Conservation (phyloP, 345 rosid species). For the Dipteronia dyeriana region DNA sequence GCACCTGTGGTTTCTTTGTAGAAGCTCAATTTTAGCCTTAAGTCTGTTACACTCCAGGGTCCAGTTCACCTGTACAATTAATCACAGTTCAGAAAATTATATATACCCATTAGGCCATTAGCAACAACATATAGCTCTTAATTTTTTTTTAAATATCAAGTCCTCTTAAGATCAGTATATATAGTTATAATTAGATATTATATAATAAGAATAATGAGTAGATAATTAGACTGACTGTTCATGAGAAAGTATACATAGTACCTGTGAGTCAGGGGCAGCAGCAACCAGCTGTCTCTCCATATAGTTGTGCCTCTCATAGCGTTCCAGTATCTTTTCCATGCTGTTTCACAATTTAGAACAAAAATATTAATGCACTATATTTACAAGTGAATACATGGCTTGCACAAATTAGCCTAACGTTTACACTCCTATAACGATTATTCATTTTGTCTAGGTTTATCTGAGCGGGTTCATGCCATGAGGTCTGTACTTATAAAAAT, state of each 20-base stretch:
- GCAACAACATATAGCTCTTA: too few species aligned
- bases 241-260: conserved; percentile 7
- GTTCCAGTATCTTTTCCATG: conserved; percentile 81
- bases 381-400: background rate
- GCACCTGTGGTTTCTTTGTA: conserved; percentile 84
- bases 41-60: conserved; percentile 70
- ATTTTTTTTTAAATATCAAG: too few species aligned
- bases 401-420: background rate
- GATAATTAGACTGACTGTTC: background rate
- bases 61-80: conserved; percentile 63
- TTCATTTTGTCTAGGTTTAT: background rate
- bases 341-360: conserved; percentile 31
- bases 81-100: background rate
- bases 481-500: too few species aligned
- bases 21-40: conserved; percentile 82
- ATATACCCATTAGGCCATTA: too few species aligned
- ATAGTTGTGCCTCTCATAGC: conserved; percentile 68
- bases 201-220: background rate
- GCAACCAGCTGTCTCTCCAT: conserved; percentile 64
- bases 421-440: background rate
- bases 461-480: background rate
- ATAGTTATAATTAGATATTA: too few species aligned
- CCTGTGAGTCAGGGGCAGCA: conserved; percentile 42
- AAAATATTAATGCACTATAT: background rate
- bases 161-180: too few species aligned